These are phyloP conservation scores for Venturia aucupariae DNA, from an alignment of 2,329 filamentous ascomycete species.

Conservation along the genomic window DNA sequence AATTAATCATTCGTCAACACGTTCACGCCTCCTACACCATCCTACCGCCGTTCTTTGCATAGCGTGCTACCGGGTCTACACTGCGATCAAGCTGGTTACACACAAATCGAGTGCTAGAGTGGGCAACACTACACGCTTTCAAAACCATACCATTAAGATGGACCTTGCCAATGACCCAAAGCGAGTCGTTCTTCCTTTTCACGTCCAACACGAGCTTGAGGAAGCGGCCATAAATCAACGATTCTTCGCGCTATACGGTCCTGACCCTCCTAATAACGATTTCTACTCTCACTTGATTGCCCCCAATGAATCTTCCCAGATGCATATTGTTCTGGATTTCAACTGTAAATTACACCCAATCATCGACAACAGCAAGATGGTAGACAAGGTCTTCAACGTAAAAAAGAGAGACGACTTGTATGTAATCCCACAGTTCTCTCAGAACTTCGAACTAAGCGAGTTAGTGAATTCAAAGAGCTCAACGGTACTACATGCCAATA, in stretches of 20 bases:
- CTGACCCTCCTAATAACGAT: slow-evolving; percentile 13
- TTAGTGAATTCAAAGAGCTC: slow-evolving; percentile 15
- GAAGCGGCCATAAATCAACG: slow-evolving; percentile 16
- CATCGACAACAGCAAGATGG: slow-evolving; percentile 20
- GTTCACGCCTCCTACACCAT: not conserved
- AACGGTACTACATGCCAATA: slow-evolving; percentile 11
- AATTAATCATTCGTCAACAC: slow-evolving; percentile 8
- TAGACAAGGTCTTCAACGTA: slow-evolving; percentile 23
- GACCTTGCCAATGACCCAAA: slow-evolving; percentile 14
- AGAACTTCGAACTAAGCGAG: slow-evolving; percentile 13
- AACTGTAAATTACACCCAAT: slow-evolving; percentile 22
- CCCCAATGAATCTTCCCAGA: slow-evolving; percentile 20
- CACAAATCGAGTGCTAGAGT: slow-evolving; percentile 13
- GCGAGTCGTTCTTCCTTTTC: slow-evolving; percentile 18
- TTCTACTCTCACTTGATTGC: slow-evolving; percentile 17
- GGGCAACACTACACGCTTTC: slow-evolving; percentile 2
- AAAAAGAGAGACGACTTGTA: slow-evolving; percentile 16
- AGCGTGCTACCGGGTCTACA: slow-evolving; percentile 10
- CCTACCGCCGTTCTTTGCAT: slow-evolving; percentile 6
- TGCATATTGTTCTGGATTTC: slow-evolving; percentile 25
- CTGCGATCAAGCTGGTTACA: slow-evolving; percentile 8
- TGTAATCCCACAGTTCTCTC: slow-evolving; percentile 4
- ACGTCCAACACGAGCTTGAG: slow-evolving; percentile 16
- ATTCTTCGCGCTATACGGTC: slow-evolving; percentile 16
- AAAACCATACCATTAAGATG: slow-evolving; percentile 13